phyloP scores from a whole-genome alignment of 1,284 basidiomycete species.

The Malassezia arunalokei region DNA sequence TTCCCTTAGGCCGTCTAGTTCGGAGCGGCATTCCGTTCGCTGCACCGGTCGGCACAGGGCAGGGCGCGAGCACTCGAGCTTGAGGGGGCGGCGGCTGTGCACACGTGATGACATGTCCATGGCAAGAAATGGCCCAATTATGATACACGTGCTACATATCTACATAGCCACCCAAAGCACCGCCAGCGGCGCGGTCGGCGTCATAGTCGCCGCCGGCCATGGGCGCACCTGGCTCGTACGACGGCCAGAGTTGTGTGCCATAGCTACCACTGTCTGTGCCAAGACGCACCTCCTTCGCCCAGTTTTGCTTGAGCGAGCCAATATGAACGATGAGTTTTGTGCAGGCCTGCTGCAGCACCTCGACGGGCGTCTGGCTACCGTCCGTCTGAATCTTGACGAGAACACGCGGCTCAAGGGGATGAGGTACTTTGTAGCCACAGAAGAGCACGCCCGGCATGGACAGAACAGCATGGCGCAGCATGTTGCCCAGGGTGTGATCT shows the following conservation, averaged over 20 bases:
- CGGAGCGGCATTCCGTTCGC: too few relatives aligned
- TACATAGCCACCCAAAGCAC: conserved; percentile 15
- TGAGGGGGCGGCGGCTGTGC: too few relatives aligned
- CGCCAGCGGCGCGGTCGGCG: conserved; percentile 6
- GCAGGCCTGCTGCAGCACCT: conserved; percentile 71
- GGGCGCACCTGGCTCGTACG: conserved; percentile 1
- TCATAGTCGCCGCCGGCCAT: not conserved
- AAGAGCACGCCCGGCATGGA: conserved; percentile 55
- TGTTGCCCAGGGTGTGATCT: conserved; percentile 91
- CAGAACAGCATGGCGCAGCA: conserved; percentile 62
- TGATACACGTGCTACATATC: conserved; percentile 8
- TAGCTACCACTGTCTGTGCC: conserved; percentile 14
- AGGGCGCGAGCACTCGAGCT: too few relatives aligned
- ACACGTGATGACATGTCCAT: too few relatives aligned
- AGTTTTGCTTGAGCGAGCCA: conserved; percentile 49
- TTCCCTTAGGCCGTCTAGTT: too few relatives aligned
- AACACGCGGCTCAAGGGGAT: conserved; percentile 87
- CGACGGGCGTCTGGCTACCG: conserved; percentile 68
- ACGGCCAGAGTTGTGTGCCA: conserved; percentile 3
- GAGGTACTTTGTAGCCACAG: conserved; percentile 93
- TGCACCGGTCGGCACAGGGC: too few relatives aligned
- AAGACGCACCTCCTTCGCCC: conserved; percentile 49
- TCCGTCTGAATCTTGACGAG: conserved; percentile 91
- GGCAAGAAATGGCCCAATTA: too few relatives aligned
- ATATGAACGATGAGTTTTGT: conserved; percentile 68